phyloP scores from a whole-genome alignment of 257 asterid species.

The Solanum corneliomulleri region DNA sequence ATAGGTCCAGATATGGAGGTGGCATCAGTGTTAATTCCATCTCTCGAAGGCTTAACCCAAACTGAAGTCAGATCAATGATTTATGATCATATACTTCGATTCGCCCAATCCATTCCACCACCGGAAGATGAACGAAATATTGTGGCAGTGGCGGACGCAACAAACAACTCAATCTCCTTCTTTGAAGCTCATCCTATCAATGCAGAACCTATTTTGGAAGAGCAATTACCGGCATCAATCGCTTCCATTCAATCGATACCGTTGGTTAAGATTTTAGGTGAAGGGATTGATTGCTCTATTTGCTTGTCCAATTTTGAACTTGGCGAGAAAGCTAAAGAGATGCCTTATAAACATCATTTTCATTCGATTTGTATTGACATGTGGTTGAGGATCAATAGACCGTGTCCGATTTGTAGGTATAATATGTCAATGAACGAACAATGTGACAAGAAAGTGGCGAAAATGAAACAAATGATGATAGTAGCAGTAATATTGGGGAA shows the following conservation, averaged over 20 bases:
- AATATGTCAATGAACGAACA: neutral
- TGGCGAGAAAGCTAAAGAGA: neutral
- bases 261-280: neutral
- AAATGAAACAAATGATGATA: neutral
- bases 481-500: neutral
- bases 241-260: neutral
- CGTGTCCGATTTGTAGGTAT: too few relatives aligned
- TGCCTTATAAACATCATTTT: neutral
- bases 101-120: too few relatives aligned
- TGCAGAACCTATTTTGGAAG: neutral
- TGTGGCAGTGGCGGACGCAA: neutral
- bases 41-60: too few relatives aligned
- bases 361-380: neutral
- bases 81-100: neutral
- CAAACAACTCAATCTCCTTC: neutral
- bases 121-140: neutral
- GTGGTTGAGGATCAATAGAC: too few relatives aligned
- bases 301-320: neutral
- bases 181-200: neutral
- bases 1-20: neutral
- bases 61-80: too few relatives aligned
- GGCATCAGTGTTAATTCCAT: neutral
- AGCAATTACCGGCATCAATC: neutral
- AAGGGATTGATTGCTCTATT: neutral
- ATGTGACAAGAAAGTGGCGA: neutral